These are phyloP conservation scores for Stentor coeruleus DNA, from an alignment of 73 alveolate genomes.

Conservation along the genomic window DNA sequence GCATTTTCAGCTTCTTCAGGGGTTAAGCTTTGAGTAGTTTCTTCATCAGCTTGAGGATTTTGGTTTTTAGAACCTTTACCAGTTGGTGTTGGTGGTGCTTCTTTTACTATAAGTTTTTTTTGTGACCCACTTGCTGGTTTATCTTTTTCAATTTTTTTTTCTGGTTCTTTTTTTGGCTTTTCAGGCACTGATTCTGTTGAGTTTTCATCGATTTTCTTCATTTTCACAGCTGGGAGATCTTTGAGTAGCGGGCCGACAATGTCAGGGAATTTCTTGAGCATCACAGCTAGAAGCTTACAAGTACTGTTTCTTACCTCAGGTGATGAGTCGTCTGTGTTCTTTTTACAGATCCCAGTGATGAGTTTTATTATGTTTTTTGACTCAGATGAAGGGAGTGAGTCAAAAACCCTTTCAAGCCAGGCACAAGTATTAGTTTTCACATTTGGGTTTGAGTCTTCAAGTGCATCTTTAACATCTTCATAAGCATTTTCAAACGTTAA, in stretches of 20 bases:
- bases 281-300: neutral
- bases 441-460: slow-evolving; percentile 1
- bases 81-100: slow-evolving; percentile 23
- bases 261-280: neutral
- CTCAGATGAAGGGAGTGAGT: slow-evolving; percentile 13
- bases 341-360: neutral
- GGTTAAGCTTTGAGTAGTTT: slow-evolving; percentile 30
- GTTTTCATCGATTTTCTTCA: neutral
- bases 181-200: neutral
- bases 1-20: slow-evolving; percentile 3
- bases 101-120: neutral
- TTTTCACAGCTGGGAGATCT: slow-evolving; percentile 2
- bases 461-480: slow-evolving; percentile 5
- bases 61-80: neutral
- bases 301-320: neutral
- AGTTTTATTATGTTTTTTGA: neutral
- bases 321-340: neutral
- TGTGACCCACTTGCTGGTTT: neutral
- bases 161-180: slow-evolving; percentile 29
- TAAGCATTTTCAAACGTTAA: neutral
- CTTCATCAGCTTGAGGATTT: neutral
- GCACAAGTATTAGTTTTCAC: neutral
- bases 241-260: neutral
- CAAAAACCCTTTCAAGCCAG: neutral
- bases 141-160: neutral